phyloP scores from a whole-genome alignment of 1,284 basidiomycete genomes.

The Xerocomus nothofagi region DNA sequence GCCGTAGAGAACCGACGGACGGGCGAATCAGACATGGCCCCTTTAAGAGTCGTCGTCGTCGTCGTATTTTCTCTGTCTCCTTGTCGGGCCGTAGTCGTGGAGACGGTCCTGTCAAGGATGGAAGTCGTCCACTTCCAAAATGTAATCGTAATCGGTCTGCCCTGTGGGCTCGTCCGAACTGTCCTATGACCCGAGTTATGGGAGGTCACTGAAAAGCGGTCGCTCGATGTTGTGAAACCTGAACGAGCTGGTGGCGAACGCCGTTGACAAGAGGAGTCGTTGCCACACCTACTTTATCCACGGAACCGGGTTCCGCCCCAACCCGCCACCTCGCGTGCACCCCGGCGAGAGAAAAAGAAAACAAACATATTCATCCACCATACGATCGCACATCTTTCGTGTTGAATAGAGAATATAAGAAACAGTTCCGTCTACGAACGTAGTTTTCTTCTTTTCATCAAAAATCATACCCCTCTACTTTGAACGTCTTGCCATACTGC shows the following conservation, averaged over 20 bases:
- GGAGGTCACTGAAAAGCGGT: too few relatives aligned
- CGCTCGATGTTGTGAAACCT: neutral
- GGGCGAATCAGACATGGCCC: slow-evolving; percentile 59
- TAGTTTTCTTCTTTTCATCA: neutral
- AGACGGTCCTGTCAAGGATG: neutral
- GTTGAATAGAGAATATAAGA: neutral
- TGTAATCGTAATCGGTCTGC: neutral
- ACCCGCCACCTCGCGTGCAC: slow-evolving; percentile 9
- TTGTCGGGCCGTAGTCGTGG: too few relatives aligned
- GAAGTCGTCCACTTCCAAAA: neutral
- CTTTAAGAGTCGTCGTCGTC: neutral
- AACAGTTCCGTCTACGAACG: neutral
- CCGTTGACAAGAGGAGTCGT: neutral
- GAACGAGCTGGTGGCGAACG: neutral
- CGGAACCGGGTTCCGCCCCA: slow-evolving; percentile 16
- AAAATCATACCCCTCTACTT: slow-evolving; percentile 79
- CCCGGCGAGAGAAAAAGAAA: neutral
- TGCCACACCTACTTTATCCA: neutral
- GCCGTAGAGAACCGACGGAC: slow-evolving; percentile 54
- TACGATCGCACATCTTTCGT: too few relatives aligned
- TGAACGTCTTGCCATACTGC: slow-evolving; percentile 78
- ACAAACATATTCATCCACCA: too few relatives aligned
- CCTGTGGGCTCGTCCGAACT: neutral
- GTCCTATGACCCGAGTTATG: too few relatives aligned
- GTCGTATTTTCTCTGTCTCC: neutral